Evolutionary conservation across 768 basidiomycete genomes (phyloP), one percentile per base, ranked within the genome.

Genomic region (Mycena latifolia): DNA sequence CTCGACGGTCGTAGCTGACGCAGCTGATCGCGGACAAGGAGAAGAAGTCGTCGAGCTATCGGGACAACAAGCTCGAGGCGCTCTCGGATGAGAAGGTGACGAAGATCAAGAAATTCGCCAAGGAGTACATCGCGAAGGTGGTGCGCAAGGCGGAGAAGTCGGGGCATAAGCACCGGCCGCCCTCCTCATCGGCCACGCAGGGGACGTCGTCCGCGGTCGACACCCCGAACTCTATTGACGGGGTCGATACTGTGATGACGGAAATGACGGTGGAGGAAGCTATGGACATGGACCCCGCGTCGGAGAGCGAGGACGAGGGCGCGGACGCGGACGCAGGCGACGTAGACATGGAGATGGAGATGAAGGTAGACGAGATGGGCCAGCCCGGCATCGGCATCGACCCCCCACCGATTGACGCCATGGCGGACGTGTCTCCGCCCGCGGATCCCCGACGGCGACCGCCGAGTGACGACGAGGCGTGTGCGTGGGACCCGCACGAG

Each of bases 21-120:
- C 85, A 92, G 63, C 75, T 94, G 55, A 92, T 99, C 61, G 85
- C 90, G n/a, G 92, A 96, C 55, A 98, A 98, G 77, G 97, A 99
- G 83, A 97, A 97, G 78, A 97, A 95, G 76, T 93, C 93, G 0
- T 79, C 89, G 4, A 89, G 87, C 46, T 98, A 92, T 74, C 86
- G 84, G 61, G 89, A 92, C n/a, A 85, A 86, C 22, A 86, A 86
- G 57, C 84, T 97, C 17, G 92, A 95, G 3, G 43, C 85, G 2
- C 84, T 98, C 25, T 89, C 93, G 3, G 92, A 96, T 5, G 96
- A 99, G 69, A 98, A 98, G 76, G 80, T 86, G 24, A 73, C 75
- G 48, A 98, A 98, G 80, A 95, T 99, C 77, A 97, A 95, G 79
- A 91, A 93, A 74, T 99, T 96, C 74, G 84, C 92, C 35, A 95